Evolutionary conservation across 441 rosid species (phyloP), one percentile per base, ranked within the genome.

Genomic region (Populus hybrid): DNA sequence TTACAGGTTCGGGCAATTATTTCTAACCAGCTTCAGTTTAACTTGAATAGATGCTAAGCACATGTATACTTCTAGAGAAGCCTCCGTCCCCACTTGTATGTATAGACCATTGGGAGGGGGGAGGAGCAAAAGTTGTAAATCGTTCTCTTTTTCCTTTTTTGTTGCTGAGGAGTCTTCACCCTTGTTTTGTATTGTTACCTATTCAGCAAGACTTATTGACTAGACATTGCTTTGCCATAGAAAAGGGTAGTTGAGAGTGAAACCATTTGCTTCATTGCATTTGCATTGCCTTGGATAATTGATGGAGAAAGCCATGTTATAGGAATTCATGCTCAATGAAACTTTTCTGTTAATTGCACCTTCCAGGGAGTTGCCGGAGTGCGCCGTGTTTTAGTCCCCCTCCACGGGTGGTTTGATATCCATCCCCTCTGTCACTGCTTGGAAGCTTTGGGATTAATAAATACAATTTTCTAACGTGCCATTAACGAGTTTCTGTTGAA

Each of bases 1-100:
- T 67, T 3, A 20, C 72, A 65, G 80, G 76, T 76, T 66, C 21
- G 73, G 67, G 68, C 66, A 70, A 61, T 79, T 73, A 40, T 80
- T 72, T 75, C 84, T 81, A 83, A 79, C 87, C 80, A 79, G 77
- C 83, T 75, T 66, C 32, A 76, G 28, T 74, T 81, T 81, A 79
- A 84, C 81, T 75, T 70, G 80, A 80, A 73, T 84, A 75, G 87
- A 72, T 73, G 82, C 72, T 66, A 78, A 73, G 78, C 46, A 59
- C 59, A 61, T 81, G 86, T 81, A 83, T 81, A 87, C 81, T 69
- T 80, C 79, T 61, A 72, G 73, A 80, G 85, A 73, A 78, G 77
- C 72, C 54, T 71, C 46, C 73, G 36, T 76, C 78, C 76, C 77
- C 64, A 72, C 73, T 78, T 78, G 77, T 76, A 61, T 87, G 89